Percentiles rank a stretch among this genome's conserved stretches.
phyloP scores from a whole-genome alignment of 1,284 basidiomycete species.

The Cryptococcus hybrid region DNA sequence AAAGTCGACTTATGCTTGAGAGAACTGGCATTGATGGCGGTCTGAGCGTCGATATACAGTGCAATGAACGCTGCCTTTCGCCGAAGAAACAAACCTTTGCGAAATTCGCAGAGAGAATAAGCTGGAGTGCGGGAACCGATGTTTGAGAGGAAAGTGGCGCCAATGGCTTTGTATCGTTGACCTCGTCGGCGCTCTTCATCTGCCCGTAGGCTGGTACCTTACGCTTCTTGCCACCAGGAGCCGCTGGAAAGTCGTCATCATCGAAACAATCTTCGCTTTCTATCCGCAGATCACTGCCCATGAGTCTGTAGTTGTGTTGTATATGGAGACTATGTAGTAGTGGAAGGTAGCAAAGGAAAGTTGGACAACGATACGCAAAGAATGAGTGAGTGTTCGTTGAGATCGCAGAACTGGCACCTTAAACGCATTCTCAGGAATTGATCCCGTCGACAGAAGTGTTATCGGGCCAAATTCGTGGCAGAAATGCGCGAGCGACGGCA shows the following conservation, averaged over 20 bases:
- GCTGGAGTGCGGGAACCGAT: background rate
- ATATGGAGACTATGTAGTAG: too few species aligned
- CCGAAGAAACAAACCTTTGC: constrained; percentile 30
- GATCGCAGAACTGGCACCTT: too few species aligned
- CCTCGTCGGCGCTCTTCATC: background rate
- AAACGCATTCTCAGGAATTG: too few species aligned
- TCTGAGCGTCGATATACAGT: constrained; percentile 42
- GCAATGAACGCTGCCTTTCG: constrained; percentile 40
- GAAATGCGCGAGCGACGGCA: too few species aligned
- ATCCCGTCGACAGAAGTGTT: too few species aligned
- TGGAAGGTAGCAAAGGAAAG: too few species aligned
- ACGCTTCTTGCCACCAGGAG: constrained; percentile 38
- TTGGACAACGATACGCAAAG: too few species aligned
- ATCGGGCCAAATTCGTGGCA: too few species aligned
- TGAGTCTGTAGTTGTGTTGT: background rate
- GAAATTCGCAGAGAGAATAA: constrained; percentile 10
- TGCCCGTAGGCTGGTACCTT: constrained; percentile 27
- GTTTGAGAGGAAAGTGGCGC: background rate
- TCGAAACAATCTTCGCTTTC: constrained; percentile 13
- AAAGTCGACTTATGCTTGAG: constrained; percentile 4
- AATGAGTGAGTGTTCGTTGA: too few species aligned
- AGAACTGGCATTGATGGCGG: constrained; percentile 11
- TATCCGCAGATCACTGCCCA: background rate
- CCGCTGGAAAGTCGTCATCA: constrained; percentile 24
- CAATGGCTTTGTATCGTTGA: background rate